Conservation (phyloP, 192 early-diverging fungal species). For the Hyaloraphidium curvatum region DNA sequence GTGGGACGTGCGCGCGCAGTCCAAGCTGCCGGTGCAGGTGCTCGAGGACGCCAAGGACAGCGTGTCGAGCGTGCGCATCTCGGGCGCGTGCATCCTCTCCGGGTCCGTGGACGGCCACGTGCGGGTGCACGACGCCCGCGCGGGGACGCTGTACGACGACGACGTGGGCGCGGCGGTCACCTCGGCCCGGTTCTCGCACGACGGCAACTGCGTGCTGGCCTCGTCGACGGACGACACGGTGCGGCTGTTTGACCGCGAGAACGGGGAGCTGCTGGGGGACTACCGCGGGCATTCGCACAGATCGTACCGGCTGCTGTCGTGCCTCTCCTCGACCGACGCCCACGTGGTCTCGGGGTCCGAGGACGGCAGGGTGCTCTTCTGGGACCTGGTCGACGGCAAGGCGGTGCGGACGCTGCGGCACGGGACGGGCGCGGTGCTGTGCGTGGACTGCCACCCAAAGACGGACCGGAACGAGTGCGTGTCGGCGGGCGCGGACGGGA, state of each 20-base stretch:
- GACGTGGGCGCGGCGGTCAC: conserved; percentile 61
- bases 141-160: conserved; percentile 46
- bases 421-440: conserved; percentile 19
- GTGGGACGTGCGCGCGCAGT: conserved; percentile 21
- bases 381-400: conserved; percentile 54
- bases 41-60: conserved; percentile 72
- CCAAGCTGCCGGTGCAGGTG: conserved; percentile 51
- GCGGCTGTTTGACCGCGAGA: conserved; percentile 65
- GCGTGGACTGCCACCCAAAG: conserved; percentile 41
- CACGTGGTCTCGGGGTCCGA: conserved; percentile 73
- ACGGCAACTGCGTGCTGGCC: conserved; percentile 51
- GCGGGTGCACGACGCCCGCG: conserved; percentile 69
- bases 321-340: conserved; percentile 45
- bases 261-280: conserved; percentile 47
- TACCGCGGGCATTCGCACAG: conserved; percentile 67
- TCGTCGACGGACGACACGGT: conserved; percentile 56
- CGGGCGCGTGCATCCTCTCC: conserved; percentile 35
- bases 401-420: not conserved
- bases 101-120: conserved; percentile 67
- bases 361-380: conserved; percentile 67
- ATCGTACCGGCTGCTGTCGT: conserved; percentile 54
- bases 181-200: conserved; percentile 40
- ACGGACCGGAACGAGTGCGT: conserved; percentile 35
- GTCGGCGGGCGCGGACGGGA: conserved; percentile 45
- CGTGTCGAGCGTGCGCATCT: conserved; percentile 54